Conservation (phyloP, 2,329 filamentous ascomycete genomes). For the Epichloe typhina region DNA sequence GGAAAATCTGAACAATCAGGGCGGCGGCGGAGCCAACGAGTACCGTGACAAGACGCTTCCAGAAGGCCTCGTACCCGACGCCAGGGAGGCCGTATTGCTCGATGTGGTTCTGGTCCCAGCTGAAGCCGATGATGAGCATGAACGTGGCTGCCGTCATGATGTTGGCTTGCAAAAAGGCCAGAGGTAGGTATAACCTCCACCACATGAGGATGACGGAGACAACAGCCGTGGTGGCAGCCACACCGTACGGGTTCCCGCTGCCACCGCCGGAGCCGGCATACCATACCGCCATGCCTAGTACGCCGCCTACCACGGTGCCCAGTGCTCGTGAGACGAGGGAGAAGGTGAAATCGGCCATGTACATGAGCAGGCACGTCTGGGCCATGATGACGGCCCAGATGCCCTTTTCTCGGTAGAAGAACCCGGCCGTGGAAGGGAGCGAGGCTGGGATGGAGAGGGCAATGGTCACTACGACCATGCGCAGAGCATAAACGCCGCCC, state of each 20-base stretch:
- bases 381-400: conserved; percentile 39
- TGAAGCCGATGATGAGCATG: conserved; percentile 31
- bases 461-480: conserved; percentile 34
- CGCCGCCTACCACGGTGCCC: conserved; percentile 33
- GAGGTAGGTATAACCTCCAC: conserved; percentile 21
- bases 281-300: conserved; percentile 34
- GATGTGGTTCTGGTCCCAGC: conserved; percentile 30
- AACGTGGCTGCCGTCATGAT: conserved; percentile 26
- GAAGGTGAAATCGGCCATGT: conserved; percentile 37
- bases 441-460: conserved; percentile 28
- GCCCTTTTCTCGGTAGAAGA: conserved; percentile 38
- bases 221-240: conserved; percentile 31
- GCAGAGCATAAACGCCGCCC: conserved; percentile 32
- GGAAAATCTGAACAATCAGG: conserved; percentile 32
- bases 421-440: conserved; percentile 29
- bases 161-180: conserved; percentile 14
- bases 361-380: conserved; percentile 33
- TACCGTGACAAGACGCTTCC: conserved; percentile 30
- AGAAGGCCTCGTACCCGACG: conserved; percentile 33
- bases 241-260: conserved; percentile 34
- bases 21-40: conserved; percentile 30
- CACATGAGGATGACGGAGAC: conserved; percentile 22
- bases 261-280: conserved; percentile 37
- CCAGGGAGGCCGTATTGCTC: conserved; percentile 32
- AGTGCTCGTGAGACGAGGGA: conserved; percentile 26